These are phyloP conservation scores for Verbena officinalis DNA, from an alignment of 257 asterid genomes.

Conservation along the genomic window DNA sequence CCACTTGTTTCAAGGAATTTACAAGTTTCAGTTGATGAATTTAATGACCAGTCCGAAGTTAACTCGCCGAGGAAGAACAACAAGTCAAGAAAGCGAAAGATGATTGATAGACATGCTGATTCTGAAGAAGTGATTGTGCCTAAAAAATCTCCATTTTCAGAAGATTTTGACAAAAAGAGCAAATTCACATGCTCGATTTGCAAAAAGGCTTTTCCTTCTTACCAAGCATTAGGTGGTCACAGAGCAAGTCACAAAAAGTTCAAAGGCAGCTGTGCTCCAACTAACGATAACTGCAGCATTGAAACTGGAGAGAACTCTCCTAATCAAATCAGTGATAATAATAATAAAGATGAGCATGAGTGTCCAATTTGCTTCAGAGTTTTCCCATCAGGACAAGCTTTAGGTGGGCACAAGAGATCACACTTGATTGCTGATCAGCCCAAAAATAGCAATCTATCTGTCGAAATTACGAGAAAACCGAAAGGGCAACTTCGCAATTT, in stretches of 20 bases:
- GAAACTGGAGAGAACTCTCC: constrained; percentile 41
- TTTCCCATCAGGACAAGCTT: constrained; percentile 82
- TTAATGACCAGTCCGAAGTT: constrained; percentile 33
- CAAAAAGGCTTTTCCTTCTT: constrained; percentile 66
- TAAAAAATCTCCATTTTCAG: constrained; percentile 3
- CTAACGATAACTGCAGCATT: constrained; percentile 41
- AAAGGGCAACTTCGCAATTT: constrained; percentile 50
- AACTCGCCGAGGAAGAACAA: constrained; percentile 35
- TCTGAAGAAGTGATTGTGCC: neutral
- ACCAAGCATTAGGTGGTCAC: constrained; percentile 94
- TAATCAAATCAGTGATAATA: constrained; percentile 25
- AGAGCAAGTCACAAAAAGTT: constrained; percentile 87
- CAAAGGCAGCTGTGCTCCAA: constrained; percentile 62
- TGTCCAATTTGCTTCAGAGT: constrained; percentile 80
- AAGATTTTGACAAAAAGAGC: constrained; percentile 34
- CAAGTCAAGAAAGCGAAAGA: constrained; percentile 47
- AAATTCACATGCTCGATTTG: constrained; percentile 71
- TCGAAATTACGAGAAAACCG: constrained; percentile 26
- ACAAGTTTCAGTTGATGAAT: constrained; percentile 26
- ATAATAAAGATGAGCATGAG: constrained; percentile 49
- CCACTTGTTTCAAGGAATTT: constrained; percentile 29
- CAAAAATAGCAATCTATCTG: constrained; percentile 10
- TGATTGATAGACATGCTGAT: constrained; percentile 23
- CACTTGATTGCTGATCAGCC: constrained; percentile 53
- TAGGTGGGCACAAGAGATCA: constrained; percentile 93